phyloP scores from a whole-genome alignment of 345 rosid species.

The Noccaea caerulescens region DNA sequence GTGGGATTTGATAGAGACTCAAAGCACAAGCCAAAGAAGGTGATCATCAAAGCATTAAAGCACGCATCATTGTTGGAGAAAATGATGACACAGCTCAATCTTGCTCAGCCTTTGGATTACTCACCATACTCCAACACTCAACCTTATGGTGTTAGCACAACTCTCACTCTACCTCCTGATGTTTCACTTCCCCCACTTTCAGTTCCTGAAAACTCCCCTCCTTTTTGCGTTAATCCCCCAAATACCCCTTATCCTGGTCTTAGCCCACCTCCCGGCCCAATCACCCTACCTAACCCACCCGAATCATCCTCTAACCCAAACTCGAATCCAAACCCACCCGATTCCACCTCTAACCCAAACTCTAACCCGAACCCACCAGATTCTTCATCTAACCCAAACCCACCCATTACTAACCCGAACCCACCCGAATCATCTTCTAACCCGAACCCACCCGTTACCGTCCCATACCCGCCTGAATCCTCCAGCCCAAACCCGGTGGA shows the following conservation, averaged over 20 bases:
- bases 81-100: slow-evolving; percentile 51
- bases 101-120: slow-evolving; percentile 53
- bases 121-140: slow-evolving; percentile 46
- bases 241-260: slow-evolving; percentile 54
- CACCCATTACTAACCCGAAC: not conserved
- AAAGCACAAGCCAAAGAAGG: slow-evolving; percentile 28
- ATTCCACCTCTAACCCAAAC: slow-evolving; percentile 17
- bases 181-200: slow-evolving; percentile 59
- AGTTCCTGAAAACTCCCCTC: slow-evolving; percentile 56
- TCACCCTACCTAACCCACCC: slow-evolving; percentile 36
- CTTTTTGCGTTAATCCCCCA: slow-evolving; percentile 62
- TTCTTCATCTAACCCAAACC: slow-evolving; percentile 17
- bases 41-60: slow-evolving; percentile 40
- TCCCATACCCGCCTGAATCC: slow-evolving; percentile 46
- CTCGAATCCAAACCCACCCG: slow-evolving; percentile 39
- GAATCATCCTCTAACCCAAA: slow-evolving; percentile 30
- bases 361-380: slow-evolving; percentile 17
- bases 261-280: slow-evolving; percentile 58
- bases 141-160: slow-evolving; percentile 61
- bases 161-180: slow-evolving; percentile 61
- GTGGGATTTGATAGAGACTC: slow-evolving; percentile 20
- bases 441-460: slow-evolving; percentile 44
- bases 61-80: slow-evolving; percentile 46
- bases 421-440: slow-evolving; percentile 35
- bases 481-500: slow-evolving; percentile 35